These are phyloP conservation scores for Chlamydomonas asymmetrica DNA, from an alignment of 139 green algal species.

Conservation along the genomic window DNA sequence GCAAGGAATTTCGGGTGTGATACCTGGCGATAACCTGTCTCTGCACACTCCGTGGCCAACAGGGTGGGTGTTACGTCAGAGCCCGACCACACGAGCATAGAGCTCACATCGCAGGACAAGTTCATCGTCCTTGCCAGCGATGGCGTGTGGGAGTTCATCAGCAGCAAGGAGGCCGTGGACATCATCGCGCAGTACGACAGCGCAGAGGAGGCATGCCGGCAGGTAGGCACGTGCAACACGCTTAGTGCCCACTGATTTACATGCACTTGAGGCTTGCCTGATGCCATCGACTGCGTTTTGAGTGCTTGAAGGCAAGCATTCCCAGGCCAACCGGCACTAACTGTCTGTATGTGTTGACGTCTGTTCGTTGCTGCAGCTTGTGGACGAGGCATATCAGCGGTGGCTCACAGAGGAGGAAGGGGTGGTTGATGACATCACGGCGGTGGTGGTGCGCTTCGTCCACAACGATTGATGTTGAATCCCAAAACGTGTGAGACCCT, in stretches of 20 bases:
- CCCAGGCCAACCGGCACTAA: background rate
- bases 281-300: too few species aligned
- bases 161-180: slow-evolving; percentile 83
- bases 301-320: too few species aligned
- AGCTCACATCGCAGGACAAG: slow-evolving; percentile 69
- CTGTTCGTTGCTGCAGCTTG: slow-evolving; percentile 57
- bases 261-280: too few species aligned
- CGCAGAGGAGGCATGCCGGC: slow-evolving; percentile 64
- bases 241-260: too few species aligned
- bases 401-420: slow-evolving; percentile 84
- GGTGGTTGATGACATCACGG: slow-evolving; percentile 90
- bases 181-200: slow-evolving; percentile 55
- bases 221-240: too few species aligned
- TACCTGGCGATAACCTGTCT: background rate
- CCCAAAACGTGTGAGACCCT: too few species aligned
- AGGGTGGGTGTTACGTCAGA: slow-evolving; percentile 80
- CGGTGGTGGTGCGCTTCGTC: slow-evolving; percentile 53
- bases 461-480: too few species aligned
- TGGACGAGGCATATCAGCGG: slow-evolving; percentile 72
- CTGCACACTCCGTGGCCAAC: background rate
- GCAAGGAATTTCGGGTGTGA: background rate
- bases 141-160: slow-evolving; percentile 95
- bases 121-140: slow-evolving; percentile 91
- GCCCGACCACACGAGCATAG: slow-evolving; percentile 63
- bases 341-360: background rate